phyloP scores from a whole-genome alignment of 2,329 filamentous ascomycete species.

The Trichoderma pleuroti region DNA sequence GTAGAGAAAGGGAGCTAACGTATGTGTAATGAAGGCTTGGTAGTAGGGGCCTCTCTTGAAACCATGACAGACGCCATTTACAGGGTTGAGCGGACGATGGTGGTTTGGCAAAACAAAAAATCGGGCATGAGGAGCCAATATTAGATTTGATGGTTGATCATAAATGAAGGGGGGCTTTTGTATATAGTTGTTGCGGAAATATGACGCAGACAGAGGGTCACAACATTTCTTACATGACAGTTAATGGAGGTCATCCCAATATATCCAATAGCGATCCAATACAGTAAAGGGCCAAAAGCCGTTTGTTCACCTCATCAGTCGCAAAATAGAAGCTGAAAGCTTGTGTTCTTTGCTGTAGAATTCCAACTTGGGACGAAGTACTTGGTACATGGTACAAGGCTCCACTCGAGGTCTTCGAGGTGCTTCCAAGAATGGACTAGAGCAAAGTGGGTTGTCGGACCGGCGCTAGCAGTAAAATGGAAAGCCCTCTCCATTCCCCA shows the following conservation, averaged over 20 bases:
- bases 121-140: background rate
- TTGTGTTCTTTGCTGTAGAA: background rate
- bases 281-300: background rate
- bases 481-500: background rate
- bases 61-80: conserved; percentile 37
- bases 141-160: background rate
- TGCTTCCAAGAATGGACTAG: background rate
- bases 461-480: background rate
- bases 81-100: conserved; percentile 37
- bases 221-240: too few species aligned
- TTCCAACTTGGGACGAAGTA: background rate
- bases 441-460: background rate
- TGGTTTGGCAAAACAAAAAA: conserved; percentile 32
- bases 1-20: background rate
- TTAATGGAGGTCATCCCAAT: background rate
- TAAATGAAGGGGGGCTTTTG: background rate
- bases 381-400: background rate
- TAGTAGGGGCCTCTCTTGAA: conserved; percentile 34
- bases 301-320: background rate
- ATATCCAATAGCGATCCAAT: too few species aligned
- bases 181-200: background rate
- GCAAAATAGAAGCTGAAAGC: background rate
- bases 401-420: background rate
- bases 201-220: background rate
- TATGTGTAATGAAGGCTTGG: conserved; percentile 25